Conservation (phyloP, 2,329 filamentous ascomycete genomes). For the Colletotrichum lindemuthianum region DNA sequence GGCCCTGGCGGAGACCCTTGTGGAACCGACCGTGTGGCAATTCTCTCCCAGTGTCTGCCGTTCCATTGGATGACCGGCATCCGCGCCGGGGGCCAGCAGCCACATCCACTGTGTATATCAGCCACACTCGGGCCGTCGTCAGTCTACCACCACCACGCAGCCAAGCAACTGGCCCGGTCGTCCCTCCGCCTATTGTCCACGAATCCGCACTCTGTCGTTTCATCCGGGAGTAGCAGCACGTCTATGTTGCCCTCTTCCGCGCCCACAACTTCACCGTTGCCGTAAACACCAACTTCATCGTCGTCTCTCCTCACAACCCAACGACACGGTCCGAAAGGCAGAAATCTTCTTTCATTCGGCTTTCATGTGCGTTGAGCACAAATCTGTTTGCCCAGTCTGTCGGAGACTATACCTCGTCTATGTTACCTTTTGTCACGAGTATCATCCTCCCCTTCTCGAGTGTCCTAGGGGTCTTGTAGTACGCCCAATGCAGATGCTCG, state of each 20-base stretch:
- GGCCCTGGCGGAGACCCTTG: conserved; percentile 26
- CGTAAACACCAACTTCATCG: background rate
- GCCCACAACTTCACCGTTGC: background rate
- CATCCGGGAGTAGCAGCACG: conserved; percentile 8
- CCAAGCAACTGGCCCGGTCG: conserved; percentile 16
- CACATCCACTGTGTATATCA: conserved; percentile 36
- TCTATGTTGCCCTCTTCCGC: conserved; percentile 34
- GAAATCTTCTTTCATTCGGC: conserved; percentile 22
- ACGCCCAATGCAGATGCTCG: conserved; percentile 57
- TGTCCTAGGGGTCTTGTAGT: conserved; percentile 58
- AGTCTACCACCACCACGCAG: conserved; percentile 12
- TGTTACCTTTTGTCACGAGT: conserved; percentile 65
- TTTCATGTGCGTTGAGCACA: conserved; percentile 71
- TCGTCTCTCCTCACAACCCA: conserved; percentile 7
- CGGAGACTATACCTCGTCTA: conserved; percentile 68
- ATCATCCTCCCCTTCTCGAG: conserved; percentile 57
- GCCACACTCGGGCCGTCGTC: conserved; percentile 31
- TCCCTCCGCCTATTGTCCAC: conserved; percentile 19
- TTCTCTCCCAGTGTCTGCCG: background rate
- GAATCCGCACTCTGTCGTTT: conserved; percentile 6
- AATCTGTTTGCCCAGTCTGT: conserved; percentile 67
- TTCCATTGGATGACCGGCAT: conserved; percentile 26
- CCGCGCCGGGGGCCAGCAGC: conserved; percentile 29
- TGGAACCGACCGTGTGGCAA: conserved; percentile 32
- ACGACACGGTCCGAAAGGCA: conserved; percentile 14